phyloP scores from a whole-genome alignment of 192 early-diverging fungal genomes.

The Phlyctochytrium arcticum region DNA sequence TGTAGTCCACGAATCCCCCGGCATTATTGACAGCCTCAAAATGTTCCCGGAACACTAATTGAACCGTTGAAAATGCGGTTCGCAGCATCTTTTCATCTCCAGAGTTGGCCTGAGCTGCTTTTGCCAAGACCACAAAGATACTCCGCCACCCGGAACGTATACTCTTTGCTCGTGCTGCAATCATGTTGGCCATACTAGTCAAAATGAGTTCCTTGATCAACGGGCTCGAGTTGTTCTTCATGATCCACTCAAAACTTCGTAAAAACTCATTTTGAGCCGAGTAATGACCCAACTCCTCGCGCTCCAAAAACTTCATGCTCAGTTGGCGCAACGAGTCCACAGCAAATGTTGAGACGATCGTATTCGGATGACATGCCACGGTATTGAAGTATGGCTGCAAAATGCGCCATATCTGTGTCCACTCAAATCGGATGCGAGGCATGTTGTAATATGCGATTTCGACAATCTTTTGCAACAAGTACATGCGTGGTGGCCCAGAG shows the following conservation, averaged over 20 bases:
- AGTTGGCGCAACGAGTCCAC: conserved; percentile 89
- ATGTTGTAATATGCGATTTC: conserved; percentile 98
- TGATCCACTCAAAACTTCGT: conserved; percentile 83
- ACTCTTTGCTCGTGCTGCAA: conserved; percentile 65
- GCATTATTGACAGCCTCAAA: conserved; percentile 63
- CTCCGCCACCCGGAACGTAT: conserved; percentile 73
- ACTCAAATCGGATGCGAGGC: conserved; percentile 90
- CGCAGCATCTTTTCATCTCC: conserved; percentile 66
- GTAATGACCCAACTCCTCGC: conserved; percentile 89
- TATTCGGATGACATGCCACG: conserved; percentile 80
- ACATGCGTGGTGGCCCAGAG: conserved; percentile 66
- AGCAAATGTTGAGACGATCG: conserved; percentile 81
- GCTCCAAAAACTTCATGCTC: conserved; percentile 89
- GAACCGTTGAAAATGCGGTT: conserved; percentile 70
- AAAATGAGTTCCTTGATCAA: conserved; percentile 67
- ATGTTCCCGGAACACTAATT: conserved; percentile 53
- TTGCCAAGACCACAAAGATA: conserved; percentile 58
- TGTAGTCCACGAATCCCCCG: conserved; percentile 47
- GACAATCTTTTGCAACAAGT: conserved; percentile 89
- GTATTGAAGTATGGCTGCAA: conserved; percentile 74
- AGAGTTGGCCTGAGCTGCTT: conserved; percentile 60
- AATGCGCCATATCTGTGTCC: conserved; percentile 83
- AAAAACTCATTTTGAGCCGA: conserved; percentile 93
- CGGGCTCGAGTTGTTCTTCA: conserved; percentile 67
- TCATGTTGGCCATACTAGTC: conserved; percentile 51